Conservation (phyloP, 352 stramenopile species). For the Pelagophyceae sp. region DNA sequence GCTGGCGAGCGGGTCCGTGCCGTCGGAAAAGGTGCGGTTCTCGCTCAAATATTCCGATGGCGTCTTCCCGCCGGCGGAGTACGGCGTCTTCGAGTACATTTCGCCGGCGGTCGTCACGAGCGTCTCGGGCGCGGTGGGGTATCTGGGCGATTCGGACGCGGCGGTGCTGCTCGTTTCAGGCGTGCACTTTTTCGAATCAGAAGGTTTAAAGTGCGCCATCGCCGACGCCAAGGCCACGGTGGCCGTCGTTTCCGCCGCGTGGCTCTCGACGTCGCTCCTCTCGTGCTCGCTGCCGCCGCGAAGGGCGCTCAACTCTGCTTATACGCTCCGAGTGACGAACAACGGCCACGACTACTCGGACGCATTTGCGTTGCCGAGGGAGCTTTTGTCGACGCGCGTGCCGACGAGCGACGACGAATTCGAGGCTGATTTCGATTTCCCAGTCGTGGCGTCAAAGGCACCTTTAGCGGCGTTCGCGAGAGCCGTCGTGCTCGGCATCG, state of each 20-base stretch:
- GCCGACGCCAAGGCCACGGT: neutral
- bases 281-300: constrained; percentile 10
- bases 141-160: neutral
- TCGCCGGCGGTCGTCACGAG: neutral
- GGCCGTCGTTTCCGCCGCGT: constrained; percentile 26
- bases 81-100: neutral
- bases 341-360: constrained; percentile 24
- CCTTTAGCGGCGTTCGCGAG: neutral
- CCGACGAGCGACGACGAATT: neutral
- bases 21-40: no score
- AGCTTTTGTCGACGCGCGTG: neutral
- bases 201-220: constrained; percentile 38
- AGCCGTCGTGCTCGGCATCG: neutral
- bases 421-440: no score
- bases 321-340: constrained; percentile 19
- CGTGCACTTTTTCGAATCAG: constrained; percentile 34
- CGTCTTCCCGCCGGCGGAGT: neutral
- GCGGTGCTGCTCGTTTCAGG: constrained; percentile 26
- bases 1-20: no score
- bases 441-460: no score
- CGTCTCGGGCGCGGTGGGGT: neutral
- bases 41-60: no score
- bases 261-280: constrained; percentile 33
- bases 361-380: neutral
- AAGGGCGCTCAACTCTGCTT: neutral